Percentiles rank a stretch among this genome's conserved stretches.
Conservation (phyloP, 2,329 filamentous ascomycete species). For the Penicillium concentricum region DNA sequence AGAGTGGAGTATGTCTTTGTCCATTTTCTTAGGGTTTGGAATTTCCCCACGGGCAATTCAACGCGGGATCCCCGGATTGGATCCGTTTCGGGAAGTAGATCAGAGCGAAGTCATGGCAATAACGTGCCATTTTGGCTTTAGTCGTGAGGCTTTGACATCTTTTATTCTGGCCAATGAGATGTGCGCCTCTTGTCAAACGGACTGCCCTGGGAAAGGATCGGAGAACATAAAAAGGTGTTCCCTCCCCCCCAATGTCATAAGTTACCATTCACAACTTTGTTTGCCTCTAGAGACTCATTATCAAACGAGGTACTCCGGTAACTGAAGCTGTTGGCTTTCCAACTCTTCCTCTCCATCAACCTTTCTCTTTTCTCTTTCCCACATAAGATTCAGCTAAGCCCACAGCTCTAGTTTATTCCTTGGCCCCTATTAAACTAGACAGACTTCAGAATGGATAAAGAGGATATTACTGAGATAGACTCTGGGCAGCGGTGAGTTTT, state of each 20-base stretch:
- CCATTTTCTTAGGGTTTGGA: background rate
- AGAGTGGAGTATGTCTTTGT: background rate
- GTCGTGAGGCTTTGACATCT: background rate
- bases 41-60: conserved; percentile 13
- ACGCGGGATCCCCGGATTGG: conserved; percentile 4
- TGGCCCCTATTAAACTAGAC: background rate
- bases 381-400: background rate
- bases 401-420: background rate
- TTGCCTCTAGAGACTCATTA: background rate
- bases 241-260: background rate
- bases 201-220: background rate
- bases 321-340: background rate
- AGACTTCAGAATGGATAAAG: conserved; percentile 10
- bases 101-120: background rate
- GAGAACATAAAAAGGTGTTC: conserved; percentile 13
- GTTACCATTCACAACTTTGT: background rate
- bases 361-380: background rate
- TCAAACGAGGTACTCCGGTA: background rate
- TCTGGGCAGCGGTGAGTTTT: conserved; percentile 2
- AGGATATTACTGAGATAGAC: conserved; percentile 9
- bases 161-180: conserved; percentile 7
- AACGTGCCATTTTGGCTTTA: background rate
- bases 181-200: conserved; percentile 1
- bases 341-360: background rate
- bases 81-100: conserved; percentile 18